phyloP scores from a whole-genome alignment of 75 land plant genomes.

The Ceratopteris richardii region DNA sequence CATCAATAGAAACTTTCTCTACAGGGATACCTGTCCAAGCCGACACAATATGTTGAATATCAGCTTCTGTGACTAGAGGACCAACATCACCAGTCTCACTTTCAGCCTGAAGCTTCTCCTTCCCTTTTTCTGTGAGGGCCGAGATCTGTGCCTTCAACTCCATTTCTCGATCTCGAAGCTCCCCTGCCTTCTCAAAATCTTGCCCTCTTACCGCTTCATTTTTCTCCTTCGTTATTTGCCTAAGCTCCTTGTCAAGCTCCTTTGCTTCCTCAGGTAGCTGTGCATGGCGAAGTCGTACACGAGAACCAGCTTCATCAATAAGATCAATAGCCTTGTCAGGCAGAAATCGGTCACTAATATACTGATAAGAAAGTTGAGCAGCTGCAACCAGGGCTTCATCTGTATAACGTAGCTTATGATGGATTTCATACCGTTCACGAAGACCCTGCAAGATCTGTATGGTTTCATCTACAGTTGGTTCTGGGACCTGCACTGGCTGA shows the following conservation, averaged over 20 bases:
- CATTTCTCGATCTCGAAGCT: slow-evolving; percentile 41
- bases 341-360: slow-evolving; percentile 65
- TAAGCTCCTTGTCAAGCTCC: slow-evolving; percentile 39
- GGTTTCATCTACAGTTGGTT: slow-evolving; percentile 49
- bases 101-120: slow-evolving; percentile 37
- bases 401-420: slow-evolving; percentile 49
- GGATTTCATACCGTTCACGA: slow-evolving; percentile 48
- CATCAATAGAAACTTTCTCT: slow-evolving; percentile 48
- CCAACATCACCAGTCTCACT: slow-evolving; percentile 35
- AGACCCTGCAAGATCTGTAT: slow-evolving; percentile 40
- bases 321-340: slow-evolving; percentile 65
- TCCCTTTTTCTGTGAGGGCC: slow-evolving; percentile 34
- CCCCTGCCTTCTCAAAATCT: slow-evolving; percentile 49
- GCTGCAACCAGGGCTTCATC: slow-evolving; percentile 47
- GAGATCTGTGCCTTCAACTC: slow-evolving; percentile 40
- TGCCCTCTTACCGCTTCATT: slow-evolving; percentile 47
- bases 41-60: slow-evolving; percentile 45
- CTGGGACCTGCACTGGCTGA: slow-evolving; percentile 40
- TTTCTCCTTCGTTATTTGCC: slow-evolving; percentile 45
- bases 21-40: slow-evolving; percentile 53
- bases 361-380: slow-evolving; percentile 45
- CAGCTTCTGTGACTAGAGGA: slow-evolving; percentile 32
- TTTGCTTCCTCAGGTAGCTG: slow-evolving; percentile 44
- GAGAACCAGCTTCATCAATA: slow-evolving; percentile 66
- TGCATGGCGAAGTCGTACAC: slow-evolving; percentile 49